These are phyloP conservation scores for Neonectria ditissima DNA, from an alignment of 2,329 filamentous ascomycete species.

Conservation along the genomic window DNA sequence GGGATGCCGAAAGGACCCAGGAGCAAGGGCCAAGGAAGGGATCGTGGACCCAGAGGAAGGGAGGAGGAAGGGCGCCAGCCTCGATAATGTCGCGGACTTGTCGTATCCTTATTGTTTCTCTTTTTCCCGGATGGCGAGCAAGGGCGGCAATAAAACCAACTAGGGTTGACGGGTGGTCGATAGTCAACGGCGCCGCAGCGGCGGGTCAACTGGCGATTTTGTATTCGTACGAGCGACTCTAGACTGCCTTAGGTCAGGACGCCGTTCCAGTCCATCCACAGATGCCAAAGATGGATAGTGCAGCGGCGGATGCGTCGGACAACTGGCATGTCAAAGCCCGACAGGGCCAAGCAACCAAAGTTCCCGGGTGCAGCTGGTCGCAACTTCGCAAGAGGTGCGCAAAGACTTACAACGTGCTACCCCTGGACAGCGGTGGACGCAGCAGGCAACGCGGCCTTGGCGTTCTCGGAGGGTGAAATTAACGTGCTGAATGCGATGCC, in stretches of 20 bases:
- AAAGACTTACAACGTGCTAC: slow-evolving; percentile 28
- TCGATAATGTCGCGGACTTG: slow-evolving; percentile 36
- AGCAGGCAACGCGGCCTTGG: slow-evolving; percentile 36
- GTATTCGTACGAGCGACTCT: slow-evolving; percentile 37
- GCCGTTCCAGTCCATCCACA: slow-evolving; percentile 43
- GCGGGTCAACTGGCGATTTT: slow-evolving; percentile 34
- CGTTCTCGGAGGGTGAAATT: slow-evolving; percentile 23
- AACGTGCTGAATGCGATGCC: slow-evolving; percentile 29
- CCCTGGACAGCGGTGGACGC: slow-evolving; percentile 34
- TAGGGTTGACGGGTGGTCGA: slow-evolving; percentile 27
- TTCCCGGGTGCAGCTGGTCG: slow-evolving; percentile 33
- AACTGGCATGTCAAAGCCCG: slow-evolving; percentile 42
- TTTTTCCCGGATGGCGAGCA: slow-evolving; percentile 8
- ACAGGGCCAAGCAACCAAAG: slow-evolving; percentile 35
- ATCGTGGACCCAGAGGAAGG: slow-evolving; percentile 20
- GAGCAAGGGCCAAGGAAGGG: slow-evolving; percentile 8
- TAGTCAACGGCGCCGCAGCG: neutral
- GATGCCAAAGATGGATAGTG: slow-evolving; percentile 42
- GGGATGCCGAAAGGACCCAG: slow-evolving; percentile 9
- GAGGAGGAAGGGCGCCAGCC: slow-evolving; percentile 37
- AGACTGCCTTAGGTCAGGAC: slow-evolving; percentile 43
- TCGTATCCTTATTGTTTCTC: slow-evolving; percentile 27
- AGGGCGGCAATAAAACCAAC: slow-evolving; percentile 20
- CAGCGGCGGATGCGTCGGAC: slow-evolving; percentile 44
- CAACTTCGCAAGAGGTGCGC: neutral